A percentile compares a stretch with the other conserved stretches of the same genome.
Conservation (phyloP, 169 alveolate genomes). For the Plasmodium reichenowi region DNA sequence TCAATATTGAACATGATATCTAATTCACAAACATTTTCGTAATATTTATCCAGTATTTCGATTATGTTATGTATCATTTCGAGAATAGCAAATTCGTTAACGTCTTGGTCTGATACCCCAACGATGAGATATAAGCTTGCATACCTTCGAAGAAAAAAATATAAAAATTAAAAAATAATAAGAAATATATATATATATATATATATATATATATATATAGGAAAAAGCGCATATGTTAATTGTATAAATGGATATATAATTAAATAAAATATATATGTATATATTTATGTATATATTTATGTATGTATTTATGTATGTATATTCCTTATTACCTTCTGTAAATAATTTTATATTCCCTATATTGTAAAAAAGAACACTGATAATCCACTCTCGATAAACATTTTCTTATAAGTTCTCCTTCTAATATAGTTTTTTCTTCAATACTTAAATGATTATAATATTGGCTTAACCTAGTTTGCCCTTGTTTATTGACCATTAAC, state of each 20-base stretch:
- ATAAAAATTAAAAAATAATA: no score
- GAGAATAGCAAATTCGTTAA: slow-evolving; percentile 96
- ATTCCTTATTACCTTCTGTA: slow-evolving; percentile 80
- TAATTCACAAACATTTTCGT: slow-evolving; percentile 95
- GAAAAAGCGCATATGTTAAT: no score
- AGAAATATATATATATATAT: background rate
- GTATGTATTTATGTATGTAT: background rate
- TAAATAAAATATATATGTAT: background rate
- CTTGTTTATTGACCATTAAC: slow-evolving; percentile 98
- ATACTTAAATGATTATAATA: slow-evolving; percentile 91
- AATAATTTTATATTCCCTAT: slow-evolving; percentile 95
- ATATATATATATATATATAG: background rate
- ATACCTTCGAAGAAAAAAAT: slow-evolving; percentile 87
- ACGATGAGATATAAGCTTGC: slow-evolving; percentile 97
- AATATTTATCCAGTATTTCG: slow-evolving; percentile 97
- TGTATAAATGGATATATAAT: background rate
- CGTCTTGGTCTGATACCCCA: slow-evolving; percentile 87
- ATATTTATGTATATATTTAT: background rate
- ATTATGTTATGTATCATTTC: slow-evolving; percentile 98
- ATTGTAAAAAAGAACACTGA: slow-evolving; percentile 97
- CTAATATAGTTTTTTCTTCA: slow-evolving; percentile 95
- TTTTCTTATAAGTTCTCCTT: slow-evolving; percentile 98
- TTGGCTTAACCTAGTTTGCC: slow-evolving; percentile 97
- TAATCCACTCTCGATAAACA: slow-evolving; percentile 96
- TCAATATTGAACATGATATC: slow-evolving; percentile 98